Conservation (phyloP, 345 rosid genomes). For the Physaria fendleri region DNA sequence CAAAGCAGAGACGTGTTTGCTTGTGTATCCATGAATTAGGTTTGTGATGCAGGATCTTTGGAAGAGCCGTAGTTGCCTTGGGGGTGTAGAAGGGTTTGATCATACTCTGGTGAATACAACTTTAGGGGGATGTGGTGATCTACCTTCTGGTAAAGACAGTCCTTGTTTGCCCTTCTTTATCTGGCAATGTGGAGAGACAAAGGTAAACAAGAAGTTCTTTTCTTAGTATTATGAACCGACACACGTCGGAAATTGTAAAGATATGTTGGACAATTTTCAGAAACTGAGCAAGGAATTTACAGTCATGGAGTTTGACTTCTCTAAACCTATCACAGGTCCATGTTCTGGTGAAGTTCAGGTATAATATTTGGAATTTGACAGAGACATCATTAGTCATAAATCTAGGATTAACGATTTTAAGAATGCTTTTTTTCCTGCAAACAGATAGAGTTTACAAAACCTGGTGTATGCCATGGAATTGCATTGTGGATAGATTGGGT, state of each 20-base stretch:
- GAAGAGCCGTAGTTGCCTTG: conserved; percentile 63
- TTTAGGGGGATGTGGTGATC: conserved; percentile 74
- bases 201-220: conserved; percentile 37
- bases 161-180: conserved; percentile 66
- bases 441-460: conserved; percentile 56
- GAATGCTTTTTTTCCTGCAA: not conserved
- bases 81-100: conserved; percentile 80
- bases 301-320: conserved; percentile 68
- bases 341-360: conserved; percentile 66
- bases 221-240: not conserved
- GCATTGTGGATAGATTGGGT: conserved; percentile 93
- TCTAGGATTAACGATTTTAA: not conserved
- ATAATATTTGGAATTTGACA: conserved; percentile 6
- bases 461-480: conserved; percentile 79
- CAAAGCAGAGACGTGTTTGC: not conserved
- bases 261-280: conserved; percentile 33
- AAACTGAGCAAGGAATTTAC: conserved; percentile 60
- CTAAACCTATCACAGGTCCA: conserved; percentile 49
- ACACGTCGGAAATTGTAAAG: not conserved
- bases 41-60: conserved; percentile 59
- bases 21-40: not conserved
- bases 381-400: not conserved
- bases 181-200: conserved; percentile 86
- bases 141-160: conserved; percentile 50
- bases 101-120: conserved; percentile 70